Percentiles rank a stretch among this genome's conserved stretches.
Evolutionary conservation across 139 green algal genomes (phyloP).

Genomic region (Tetradesmus lagerheimii): DNA sequence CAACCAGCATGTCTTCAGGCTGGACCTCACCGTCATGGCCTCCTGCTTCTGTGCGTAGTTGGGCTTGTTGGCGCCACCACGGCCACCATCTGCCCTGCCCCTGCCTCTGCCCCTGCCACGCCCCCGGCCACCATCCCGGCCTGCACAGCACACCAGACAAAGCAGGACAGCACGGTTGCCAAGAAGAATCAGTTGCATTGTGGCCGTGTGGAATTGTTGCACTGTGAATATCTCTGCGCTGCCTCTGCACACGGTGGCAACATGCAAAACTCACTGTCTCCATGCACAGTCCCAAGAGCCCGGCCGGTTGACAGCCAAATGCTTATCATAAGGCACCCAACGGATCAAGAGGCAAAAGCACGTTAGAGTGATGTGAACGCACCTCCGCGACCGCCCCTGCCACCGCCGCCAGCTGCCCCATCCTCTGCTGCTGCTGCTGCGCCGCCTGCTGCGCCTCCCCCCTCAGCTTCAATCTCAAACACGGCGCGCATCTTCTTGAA

Average conservation of each 20-base stretch:
- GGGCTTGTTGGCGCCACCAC: conserved; percentile 64
- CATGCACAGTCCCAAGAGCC: too few species aligned
- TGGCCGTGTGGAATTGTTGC: too few species aligned
- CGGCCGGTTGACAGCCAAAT: too few species aligned
- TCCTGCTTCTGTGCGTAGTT: conserved; percentile 1
- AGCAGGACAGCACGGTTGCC: not conserved
- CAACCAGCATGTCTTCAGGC: not conserved
- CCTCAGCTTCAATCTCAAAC: not conserved
- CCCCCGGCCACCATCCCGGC: conserved; percentile 14
- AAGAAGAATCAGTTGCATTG: too few species aligned
- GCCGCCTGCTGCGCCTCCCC: not conserved
- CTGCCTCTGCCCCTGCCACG: conserved; percentile 34
- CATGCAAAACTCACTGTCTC: too few species aligned
- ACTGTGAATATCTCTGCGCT: too few species aligned
- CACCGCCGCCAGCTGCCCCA: not conserved
- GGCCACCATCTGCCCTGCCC: conserved; percentile 42
- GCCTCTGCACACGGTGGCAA: too few species aligned
- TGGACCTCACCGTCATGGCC: conserved; percentile 28
- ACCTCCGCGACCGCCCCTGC: not conserved
- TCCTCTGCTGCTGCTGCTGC: conserved; percentile 15
- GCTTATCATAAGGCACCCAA: too few species aligned
- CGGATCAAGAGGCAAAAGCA: too few species aligned
- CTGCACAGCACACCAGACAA: not conserved
- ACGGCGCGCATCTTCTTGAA: conserved; percentile 65
- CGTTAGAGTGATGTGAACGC: not conserved